Evolutionary conservation across 2,329 filamentous ascomycete genomes (phyloP).

Genomic region (Fusarium bulbicola): DNA sequence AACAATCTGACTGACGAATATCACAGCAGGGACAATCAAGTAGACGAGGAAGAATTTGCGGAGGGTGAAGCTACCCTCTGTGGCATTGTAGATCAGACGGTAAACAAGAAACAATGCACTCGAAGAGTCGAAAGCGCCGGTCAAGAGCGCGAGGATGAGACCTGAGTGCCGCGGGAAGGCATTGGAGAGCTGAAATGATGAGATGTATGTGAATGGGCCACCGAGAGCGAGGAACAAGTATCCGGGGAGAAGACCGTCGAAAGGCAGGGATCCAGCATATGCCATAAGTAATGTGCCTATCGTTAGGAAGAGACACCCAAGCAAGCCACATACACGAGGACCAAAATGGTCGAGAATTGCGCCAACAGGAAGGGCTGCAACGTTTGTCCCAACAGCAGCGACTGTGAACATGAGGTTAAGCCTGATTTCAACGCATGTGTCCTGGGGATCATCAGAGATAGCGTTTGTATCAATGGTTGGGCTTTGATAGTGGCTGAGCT

Average conservation of each 20-base stretch:
- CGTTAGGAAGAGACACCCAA: constrained; percentile 73
- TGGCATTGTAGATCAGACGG: constrained; percentile 73
- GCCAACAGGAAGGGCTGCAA: constrained; percentile 85
- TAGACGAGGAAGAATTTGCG: constrained; percentile 78
- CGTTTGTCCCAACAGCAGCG: constrained; percentile 87
- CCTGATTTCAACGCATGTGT: constrained; percentile 61
- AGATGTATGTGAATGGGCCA: constrained; percentile 83
- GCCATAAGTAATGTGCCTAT: constrained; percentile 78
- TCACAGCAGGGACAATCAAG: constrained; percentile 73
- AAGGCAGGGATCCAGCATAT: constrained; percentile 63
- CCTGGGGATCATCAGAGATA: constrained; percentile 34
- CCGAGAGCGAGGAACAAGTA: constrained; percentile 82
- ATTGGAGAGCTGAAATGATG: constrained; percentile 85
- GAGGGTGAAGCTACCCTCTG: constrained; percentile 64
- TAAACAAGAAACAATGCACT: constrained; percentile 82
- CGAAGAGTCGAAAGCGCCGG: constrained; percentile 84
- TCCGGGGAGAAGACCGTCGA: constrained; percentile 79
- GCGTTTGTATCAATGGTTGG: neutral
- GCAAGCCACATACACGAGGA: constrained; percentile 76
- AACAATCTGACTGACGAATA: constrained; percentile 72
- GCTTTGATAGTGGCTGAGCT: constrained; percentile 26
- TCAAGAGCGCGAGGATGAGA: constrained; percentile 81
- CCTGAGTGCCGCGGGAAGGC: constrained; percentile 81
- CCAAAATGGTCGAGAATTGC: constrained; percentile 86
- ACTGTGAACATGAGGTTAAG: constrained; percentile 94